Evolutionary conservation across 1,284 basidiomycete species (phyloP), one percentile per base, ranked within the genome.

Genomic region (Chondrostereum purpureum): DNA sequence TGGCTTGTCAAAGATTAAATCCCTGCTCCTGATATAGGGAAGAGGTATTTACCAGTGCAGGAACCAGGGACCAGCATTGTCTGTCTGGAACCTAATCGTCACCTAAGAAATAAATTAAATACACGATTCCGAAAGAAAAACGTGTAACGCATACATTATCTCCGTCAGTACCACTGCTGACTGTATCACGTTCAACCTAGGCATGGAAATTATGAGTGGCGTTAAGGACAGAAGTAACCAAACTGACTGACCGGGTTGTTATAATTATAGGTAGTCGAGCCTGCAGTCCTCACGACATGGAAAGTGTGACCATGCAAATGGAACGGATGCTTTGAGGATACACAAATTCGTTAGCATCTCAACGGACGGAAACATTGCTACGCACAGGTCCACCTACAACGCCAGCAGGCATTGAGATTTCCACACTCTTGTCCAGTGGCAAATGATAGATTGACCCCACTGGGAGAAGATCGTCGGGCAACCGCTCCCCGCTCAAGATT

Each of bases 241-340:
- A n/a, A n/a, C n/a, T n/a, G n/a, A 34, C 34, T 17, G 5, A 46
- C 34, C 37, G 58, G 63, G 46, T 63, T 59, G 12, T 44, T 53
- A 39, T 53, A 64, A 47, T 64, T 63, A 42, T 58, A 57, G 0
- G 50, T 48, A 10, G 42, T 42, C 42, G 52, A 56, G 12, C 58
- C 58, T 1, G 58, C 56, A 23, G 47, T 54, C 16, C 59, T 53
- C 17, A 64, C 53, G 12, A 64, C 60, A 38, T 59, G 55, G 48
- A 64, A 64, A 16, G 42, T 47, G 42, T 64, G 62, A 2, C 61
- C 59, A 38, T 64, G 63, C 16, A 62, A 46, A 48, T 65, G 62
- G 46, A 65, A 56, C 6, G 59, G 57, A 50, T 63, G 59, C 56
- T 58, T 20, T 12, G 10, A 12, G 41, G 16, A 14, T 23, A 18